Evolutionary conservation across 2,329 filamentous ascomycete genomes (phyloP), one percentile per base, ranked within the genome.

Genomic region (Arthrobotrys sinensis): DNA sequence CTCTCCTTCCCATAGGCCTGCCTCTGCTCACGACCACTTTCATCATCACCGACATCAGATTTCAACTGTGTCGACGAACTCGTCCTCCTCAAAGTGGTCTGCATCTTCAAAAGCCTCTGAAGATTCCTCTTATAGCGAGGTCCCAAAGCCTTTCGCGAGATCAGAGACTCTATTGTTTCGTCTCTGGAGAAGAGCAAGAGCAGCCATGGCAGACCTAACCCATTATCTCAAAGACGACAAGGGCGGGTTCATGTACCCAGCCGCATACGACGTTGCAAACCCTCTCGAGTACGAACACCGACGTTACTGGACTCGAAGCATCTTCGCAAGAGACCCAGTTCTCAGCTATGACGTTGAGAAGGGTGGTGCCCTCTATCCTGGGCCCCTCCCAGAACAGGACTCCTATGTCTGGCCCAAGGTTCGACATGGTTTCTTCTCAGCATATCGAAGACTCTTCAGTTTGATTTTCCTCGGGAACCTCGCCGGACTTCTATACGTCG

Each of bases 391-490:
- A 24, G 62, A 72, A 11, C 10, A 38, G 21, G 32, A 21, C 7
- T 78, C 75, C 11, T 50, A 67, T 14, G 16, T 72, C 1, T 72
- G 75, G 63, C 46, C 75, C 93, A 92, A 76, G 16, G 82, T 28
- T 90, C 88, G 19, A 87, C 86, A 53, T 87, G 83, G 32, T 12
- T 48, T 79, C 14, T 34, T 80, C 12, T 79, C 76, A 5, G 67
- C 73, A 21, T 86, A 86, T 80, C 83, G 84, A 14, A 83, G 85
- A 40, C 82, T 87, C 24, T 86, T 87, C 80, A 83, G 84, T 4
- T 57, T 86, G n/a, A 81, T 85, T 52, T 83, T 86, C 79, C 38
- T 85, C 34, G 80, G 82, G 79, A 87, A 87, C 78, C 50, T 83
- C 0, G 69, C 78, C 21, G 75, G 52, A 1, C 63, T 78, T 78